Conservation (phyloP, 169 alveolate genomes). For the Toxoplasma gondii region DNA sequence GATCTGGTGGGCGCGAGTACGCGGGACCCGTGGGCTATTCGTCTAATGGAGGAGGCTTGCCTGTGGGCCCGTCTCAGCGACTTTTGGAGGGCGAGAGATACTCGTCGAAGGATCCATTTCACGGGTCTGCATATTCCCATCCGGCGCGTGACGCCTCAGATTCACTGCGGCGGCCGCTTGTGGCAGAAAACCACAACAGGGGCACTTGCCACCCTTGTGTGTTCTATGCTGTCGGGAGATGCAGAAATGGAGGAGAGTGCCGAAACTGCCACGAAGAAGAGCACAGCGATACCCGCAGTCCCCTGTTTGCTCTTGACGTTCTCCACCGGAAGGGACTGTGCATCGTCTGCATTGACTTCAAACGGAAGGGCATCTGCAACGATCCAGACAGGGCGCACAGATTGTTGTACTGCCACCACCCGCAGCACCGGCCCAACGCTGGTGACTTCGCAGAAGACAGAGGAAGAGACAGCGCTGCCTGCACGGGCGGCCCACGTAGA, state of each 20-base stretch:
- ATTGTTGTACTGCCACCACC: not conserved
- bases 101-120: not conserved
- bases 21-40: not conserved
- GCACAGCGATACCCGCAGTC: slow-evolving; percentile 15
- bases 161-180: not conserved
- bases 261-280: slow-evolving; percentile 22
- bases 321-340: not conserved
- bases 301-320: not conserved
- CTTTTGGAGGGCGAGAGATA: not conserved
- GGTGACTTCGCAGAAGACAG: not conserved
- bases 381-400: not conserved
- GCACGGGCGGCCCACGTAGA: not conserved
- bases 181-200: not conserved
- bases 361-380: not conserved
- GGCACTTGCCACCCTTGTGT: not conserved
- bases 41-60: not conserved
- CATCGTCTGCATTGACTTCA: not conserved
- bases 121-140: not conserved
- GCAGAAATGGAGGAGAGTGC: not conserved
- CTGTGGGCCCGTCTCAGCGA: not conserved
- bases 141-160: not conserved
- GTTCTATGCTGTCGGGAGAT: not conserved
- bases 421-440: not conserved
- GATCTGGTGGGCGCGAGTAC: not conserved
- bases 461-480: not conserved